Base-by-base conservation (phyloP, 2,329 filamentous ascomycete species). In the Ceratocystis variospora region DNA sequence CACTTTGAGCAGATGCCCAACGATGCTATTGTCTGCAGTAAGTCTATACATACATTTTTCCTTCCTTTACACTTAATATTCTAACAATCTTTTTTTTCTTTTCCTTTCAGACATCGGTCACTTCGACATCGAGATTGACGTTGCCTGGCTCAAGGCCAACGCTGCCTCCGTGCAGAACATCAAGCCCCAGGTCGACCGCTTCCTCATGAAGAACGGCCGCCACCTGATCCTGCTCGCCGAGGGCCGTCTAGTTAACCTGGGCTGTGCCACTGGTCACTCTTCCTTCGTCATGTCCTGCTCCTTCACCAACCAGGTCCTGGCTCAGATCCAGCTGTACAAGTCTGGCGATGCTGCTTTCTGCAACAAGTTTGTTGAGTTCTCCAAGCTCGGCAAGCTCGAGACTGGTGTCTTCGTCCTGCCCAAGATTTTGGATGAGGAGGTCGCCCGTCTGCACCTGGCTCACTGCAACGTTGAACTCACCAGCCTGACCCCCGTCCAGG, bases 221-320 rank as follows among this genome's bases (percentile, higher is more conserved):
- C 88, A 97, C 85, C 92, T 99, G 84, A 96, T 99, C 80, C 91
- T 99, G 74, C 87, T 99, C 71, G 94, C 94, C 70, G 94, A 97
- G 83, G 94, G 94, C 73, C 93, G 94, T 83, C 89, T 99, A 71
- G 94, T 99, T 82, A 99, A 99, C 88, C 84, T 99, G 73, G 94
- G 94, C 79, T 99, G 94, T 80, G 94, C 94, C 76, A 99, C 94
- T 71, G 94, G 94, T 72, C 94, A 99, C 88, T 96, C 92, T 72
- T 97, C 93, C 64, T 99, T 99, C 80, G 94, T 99, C 66, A 97
- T 99, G 94, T 96, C 92, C 74, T 99, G 94, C 88, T 97, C 93
- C 71, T 99, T 99, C 88, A 96, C 92, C 85, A 99, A 99, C 88
- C 94, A 99, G 85, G 94, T 97, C 74, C 90, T 99, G 77, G 94